phyloP scores from a whole-genome alignment of 805 yeast species.

The Cephaloascus fragrans region DNA sequence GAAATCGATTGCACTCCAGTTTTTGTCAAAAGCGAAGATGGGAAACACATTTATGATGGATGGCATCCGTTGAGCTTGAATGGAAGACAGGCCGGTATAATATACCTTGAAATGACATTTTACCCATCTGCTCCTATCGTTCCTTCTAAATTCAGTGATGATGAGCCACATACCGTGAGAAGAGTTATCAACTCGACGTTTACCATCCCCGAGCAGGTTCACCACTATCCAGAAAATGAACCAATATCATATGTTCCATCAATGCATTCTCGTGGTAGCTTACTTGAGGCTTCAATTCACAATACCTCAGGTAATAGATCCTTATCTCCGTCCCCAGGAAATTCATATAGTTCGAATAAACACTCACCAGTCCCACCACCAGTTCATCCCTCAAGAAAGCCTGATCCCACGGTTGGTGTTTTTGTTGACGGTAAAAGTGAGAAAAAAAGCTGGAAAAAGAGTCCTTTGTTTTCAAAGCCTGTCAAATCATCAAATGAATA shows the following conservation, averaged over 20 bases:
- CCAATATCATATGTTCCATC: constrained; percentile 1
- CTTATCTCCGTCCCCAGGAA: background rate
- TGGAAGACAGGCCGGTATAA: constrained; percentile 75
- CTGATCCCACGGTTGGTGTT: constrained; percentile 3
- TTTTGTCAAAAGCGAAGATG: constrained; percentile 48
- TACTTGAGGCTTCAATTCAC: background rate
- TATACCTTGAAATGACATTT: constrained; percentile 86
- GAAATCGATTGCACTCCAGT: constrained; percentile 73
- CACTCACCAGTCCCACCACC: constrained; percentile 6
- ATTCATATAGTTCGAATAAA: background rate
- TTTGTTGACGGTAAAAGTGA: constrained; percentile 4
- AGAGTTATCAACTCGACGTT: background rate
- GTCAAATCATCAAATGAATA: background rate
- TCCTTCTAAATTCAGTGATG: constrained; percentile 22
- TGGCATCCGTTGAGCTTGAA: constrained; percentile 72
- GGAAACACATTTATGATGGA: constrained; percentile 66
- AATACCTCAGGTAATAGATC: background rate
- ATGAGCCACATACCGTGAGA: background rate
- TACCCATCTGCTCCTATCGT: constrained; percentile 48
- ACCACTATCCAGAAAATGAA: background rate
- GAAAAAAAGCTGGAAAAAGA: background rate
- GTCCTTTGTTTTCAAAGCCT: background rate
- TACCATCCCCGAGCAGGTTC: background rate
- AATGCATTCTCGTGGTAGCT: constrained; percentile 4
- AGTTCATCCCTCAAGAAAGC: background rate